phyloP scores from a whole-genome alignment of 1,139 yeast genomes.

The Petasospora rhodanensis region DNA sequence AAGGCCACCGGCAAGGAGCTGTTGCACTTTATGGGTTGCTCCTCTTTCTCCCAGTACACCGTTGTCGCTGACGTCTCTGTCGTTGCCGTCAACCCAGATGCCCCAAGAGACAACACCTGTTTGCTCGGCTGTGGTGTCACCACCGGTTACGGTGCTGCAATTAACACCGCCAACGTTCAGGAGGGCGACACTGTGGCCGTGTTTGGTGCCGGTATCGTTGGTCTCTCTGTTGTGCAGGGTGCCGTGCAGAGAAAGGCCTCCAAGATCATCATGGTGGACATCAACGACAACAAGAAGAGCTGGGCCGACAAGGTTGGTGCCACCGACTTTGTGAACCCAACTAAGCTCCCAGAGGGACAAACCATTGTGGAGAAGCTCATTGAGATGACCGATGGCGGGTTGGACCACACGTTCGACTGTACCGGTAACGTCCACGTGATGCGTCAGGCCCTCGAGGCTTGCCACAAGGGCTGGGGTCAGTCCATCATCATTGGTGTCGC shows the following conservation, averaged over 20 bases:
- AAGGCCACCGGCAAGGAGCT: slow-evolving; percentile 76
- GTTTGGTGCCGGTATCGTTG: slow-evolving; percentile 97
- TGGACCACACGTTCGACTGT: slow-evolving; percentile 94
- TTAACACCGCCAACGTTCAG: slow-evolving; percentile 87
- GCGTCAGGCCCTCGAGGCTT: slow-evolving; percentile 94
- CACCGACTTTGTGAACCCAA: slow-evolving; percentile 88
- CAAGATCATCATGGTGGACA: slow-evolving; percentile 81
- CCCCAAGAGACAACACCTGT: slow-evolving; percentile 84
- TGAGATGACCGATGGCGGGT: slow-evolving; percentile 94
- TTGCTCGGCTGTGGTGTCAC: slow-evolving; percentile 97
- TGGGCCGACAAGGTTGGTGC: slow-evolving; percentile 94
- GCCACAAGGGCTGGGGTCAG: slow-evolving; percentile 99
- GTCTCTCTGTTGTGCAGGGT: slow-evolving; percentile 93
- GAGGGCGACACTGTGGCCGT: slow-evolving; percentile 93
- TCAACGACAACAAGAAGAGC: slow-evolving; percentile 74
- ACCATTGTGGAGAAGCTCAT: slow-evolving; percentile 79
- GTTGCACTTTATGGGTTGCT: slow-evolving; percentile 95
- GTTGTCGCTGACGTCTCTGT: slow-evolving; percentile 98
- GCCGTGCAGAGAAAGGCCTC: slow-evolving; percentile 79
- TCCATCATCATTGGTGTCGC: slow-evolving; percentile 96
- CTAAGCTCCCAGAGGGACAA: slow-evolving; percentile 64
- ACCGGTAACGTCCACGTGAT: slow-evolving; percentile 94
- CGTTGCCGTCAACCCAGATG: slow-evolving; percentile 82
- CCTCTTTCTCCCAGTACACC: slow-evolving; percentile 94
- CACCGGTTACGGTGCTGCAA: slow-evolving; percentile 97